These are phyloP conservation scores for Colletotrichum viniferum DNA, from an alignment of 2,329 filamentous ascomycete genomes.

Conservation along the genomic window DNA sequence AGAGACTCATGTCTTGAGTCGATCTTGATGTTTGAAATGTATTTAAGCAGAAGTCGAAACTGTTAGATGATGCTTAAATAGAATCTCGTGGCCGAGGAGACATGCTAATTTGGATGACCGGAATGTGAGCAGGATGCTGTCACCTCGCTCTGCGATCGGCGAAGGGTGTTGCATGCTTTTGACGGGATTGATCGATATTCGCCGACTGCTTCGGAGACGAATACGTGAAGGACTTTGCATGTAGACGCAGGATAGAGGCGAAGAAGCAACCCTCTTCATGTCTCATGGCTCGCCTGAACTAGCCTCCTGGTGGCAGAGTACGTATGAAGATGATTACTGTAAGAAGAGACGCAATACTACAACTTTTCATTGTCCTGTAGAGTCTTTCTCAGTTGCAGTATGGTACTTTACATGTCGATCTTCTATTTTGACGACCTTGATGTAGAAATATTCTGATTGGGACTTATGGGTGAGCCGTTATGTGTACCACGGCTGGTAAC, in stretches of 20 bases:
- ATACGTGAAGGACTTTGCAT: background rate
- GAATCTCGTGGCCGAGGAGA: background rate
- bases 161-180: background rate
- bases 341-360: background rate
- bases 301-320: background rate
- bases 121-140: background rate
- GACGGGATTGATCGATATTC: accelerated
- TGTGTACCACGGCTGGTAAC: background rate
- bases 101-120: background rate
- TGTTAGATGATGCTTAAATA: background rate
- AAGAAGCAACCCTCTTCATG: background rate
- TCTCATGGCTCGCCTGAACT: background rate
- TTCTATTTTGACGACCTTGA: background rate
- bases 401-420: accelerated
- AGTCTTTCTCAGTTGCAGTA: background rate
- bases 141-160: background rate
- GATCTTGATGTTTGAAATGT: background rate
- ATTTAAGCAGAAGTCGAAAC: background rate
- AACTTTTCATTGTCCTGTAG: background rate
- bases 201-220: accelerated
- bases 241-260: background rate
- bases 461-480: background rate
- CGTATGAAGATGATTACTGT: background rate
- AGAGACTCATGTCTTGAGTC: too few species aligned
- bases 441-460: accelerated